These are phyloP conservation scores for Cercospora zeae-maydis DNA, from an alignment of 2,329 filamentous ascomycete species.

Conservation along the genomic window DNA sequence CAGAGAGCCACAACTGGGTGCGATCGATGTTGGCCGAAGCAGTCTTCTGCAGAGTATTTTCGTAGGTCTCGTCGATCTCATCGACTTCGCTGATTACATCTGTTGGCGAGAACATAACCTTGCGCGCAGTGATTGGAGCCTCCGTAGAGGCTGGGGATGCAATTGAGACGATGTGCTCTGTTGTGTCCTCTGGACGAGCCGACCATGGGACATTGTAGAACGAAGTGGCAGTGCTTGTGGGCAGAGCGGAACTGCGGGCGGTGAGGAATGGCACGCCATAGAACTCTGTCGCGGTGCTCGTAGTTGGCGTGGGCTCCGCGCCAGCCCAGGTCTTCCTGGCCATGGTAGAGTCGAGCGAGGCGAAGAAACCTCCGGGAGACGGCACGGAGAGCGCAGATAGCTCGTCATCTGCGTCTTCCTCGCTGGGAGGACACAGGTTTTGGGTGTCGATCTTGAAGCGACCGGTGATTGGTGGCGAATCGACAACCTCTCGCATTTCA, in stretches of 20 bases:
- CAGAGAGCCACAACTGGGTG: conserved; percentile 80
- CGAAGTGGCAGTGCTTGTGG: conserved; percentile 82
- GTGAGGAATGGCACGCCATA: conserved; percentile 77
- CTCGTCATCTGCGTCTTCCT: conserved; percentile 54
- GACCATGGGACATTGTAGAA: conserved; percentile 84
- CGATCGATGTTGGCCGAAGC: conserved; percentile 74
- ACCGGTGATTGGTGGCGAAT: conserved; percentile 46
- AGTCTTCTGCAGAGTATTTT: conserved; percentile 66
- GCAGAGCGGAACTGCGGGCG: conserved; percentile 49
- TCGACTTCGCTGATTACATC: conserved; percentile 39
- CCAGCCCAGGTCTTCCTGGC: conserved; percentile 80
- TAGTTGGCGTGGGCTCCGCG: conserved; percentile 62
- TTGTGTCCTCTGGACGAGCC: conserved; percentile 38
- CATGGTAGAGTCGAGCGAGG: conserved; percentile 66
- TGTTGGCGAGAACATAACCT: conserved; percentile 43
- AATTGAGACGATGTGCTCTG: conserved; percentile 67
- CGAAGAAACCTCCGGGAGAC: conserved; percentile 89
- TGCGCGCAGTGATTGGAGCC: conserved; percentile 61
- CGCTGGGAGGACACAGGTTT: conserved; percentile 25
- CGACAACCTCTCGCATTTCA: conserved; percentile 61
- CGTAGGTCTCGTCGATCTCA: conserved; percentile 66
- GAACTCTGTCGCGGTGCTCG: conserved; percentile 86
- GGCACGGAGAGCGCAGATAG: conserved; percentile 81
- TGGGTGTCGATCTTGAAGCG: conserved; percentile 36
- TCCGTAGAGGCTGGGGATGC: conserved; percentile 41